Conservation (phyloP, 2,329 filamentous ascomycete species). For the Sporothrix sp. region DNA sequence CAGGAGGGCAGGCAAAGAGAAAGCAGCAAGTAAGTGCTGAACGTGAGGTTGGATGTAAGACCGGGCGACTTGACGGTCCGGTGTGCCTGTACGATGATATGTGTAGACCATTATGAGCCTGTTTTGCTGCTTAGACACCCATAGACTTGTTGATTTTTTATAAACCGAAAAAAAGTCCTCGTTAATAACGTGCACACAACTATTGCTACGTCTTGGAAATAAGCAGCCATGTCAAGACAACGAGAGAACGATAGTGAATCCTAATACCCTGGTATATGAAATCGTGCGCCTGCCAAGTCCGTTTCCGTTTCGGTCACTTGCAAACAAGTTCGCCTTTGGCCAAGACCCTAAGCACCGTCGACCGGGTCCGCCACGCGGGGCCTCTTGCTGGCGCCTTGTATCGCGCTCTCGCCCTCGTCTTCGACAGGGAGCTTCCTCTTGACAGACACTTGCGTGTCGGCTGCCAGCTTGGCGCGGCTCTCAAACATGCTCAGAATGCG, state of each 20-base stretch:
- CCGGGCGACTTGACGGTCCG: too few species aligned
- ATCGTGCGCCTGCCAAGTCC: too few species aligned
- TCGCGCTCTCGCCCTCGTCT: slow-evolving; percentile 19
- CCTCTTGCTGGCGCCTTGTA: slow-evolving; percentile 8
- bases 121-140: not conserved
- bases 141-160: not conserved
- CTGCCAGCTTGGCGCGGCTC: slow-evolving; percentile 25
- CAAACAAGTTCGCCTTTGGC: too few species aligned
- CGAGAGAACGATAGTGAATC: too few species aligned
- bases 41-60: too few species aligned
- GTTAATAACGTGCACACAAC: too few species aligned
- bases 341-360: too few species aligned
- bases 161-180: not conserved
- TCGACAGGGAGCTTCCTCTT: slow-evolving; percentile 19
- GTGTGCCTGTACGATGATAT: slow-evolving; percentile 4
- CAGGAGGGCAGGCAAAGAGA: not conserved
- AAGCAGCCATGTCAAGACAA: too few species aligned
- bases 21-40: not conserved
- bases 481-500: slow-evolving; percentile 46
- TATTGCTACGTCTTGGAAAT: too few species aligned
- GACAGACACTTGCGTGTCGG: not conserved
- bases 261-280: too few species aligned
- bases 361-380: slow-evolving; percentile 8
- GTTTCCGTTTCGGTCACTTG: too few species aligned
- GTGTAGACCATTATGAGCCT: not conserved